Evolutionary conservation across 257 asterid species (phyloP).

Genomic region (Solanum piurae): DNA sequence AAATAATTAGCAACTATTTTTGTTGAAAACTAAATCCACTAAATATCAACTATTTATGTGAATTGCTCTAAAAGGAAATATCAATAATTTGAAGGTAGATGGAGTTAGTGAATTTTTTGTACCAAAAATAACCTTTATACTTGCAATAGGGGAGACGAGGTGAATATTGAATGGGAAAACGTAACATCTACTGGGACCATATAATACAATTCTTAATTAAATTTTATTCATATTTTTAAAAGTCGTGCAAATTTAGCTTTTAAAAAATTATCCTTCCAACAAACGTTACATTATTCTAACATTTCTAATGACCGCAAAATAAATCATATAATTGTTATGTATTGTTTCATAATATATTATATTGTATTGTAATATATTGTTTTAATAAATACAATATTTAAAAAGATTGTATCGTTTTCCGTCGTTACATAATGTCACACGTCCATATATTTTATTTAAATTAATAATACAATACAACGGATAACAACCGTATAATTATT

Average conservation of each 20-base stretch:
- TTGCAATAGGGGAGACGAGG: not conserved
- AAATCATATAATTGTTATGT: no score
- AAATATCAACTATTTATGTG: not conserved
- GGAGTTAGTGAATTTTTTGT: not conserved
- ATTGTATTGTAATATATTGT: no score
- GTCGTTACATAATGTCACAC: no score
- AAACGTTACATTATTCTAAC: no score
- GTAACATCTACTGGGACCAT: not conserved
- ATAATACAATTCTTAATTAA: not conserved
- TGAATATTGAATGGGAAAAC: not conserved
- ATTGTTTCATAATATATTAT: no score
- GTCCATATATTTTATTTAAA: no score
- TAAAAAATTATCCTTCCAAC: not conserved
- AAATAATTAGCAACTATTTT: not conserved
- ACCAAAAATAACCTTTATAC: not conserved
- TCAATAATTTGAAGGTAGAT: not conserved
- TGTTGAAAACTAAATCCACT: not conserved
- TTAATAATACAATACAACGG: no score
- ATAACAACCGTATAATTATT: no score
- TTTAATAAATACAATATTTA: rapidly evolving
- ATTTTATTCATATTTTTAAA: no score
- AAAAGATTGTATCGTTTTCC: rapidly evolving
- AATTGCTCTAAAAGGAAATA: not conserved
- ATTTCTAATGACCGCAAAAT: no score
- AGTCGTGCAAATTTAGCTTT: not conserved